Percentiles rank a stretch among this genome's conserved stretches.
These are phyloP conservation scores for Phialophora expanda DNA, from an alignment of 2,329 filamentous ascomycete genomes.

Conservation along the genomic window DNA sequence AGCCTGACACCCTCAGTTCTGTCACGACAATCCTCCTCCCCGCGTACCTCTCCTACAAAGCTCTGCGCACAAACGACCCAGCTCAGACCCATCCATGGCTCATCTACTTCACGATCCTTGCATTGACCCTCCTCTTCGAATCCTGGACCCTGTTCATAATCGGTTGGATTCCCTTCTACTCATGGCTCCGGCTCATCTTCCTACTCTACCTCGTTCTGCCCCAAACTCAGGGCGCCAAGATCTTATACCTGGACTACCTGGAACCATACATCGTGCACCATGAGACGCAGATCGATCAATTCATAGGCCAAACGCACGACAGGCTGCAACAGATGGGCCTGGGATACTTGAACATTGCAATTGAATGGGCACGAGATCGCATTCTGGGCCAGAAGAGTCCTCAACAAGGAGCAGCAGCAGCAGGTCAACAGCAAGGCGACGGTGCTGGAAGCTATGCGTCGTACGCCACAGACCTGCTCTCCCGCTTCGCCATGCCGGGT, in stretches of 20 bases:
- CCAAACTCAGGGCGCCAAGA: conserved; percentile 88
- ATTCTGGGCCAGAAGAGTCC: conserved; percentile 77
- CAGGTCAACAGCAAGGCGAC: conserved; percentile 41
- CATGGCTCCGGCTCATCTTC: conserved; percentile 84
- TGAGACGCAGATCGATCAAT: conserved; percentile 84
- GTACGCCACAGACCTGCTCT: conserved; percentile 82
- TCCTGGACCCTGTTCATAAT: conserved; percentile 88
- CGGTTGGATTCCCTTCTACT: conserved; percentile 90
- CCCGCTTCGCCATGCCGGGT: conserved; percentile 81
- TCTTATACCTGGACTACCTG: conserved; percentile 82
- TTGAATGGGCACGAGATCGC: conserved; percentile 75
- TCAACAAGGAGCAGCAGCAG: conserved; percentile 38
- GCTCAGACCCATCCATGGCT: conserved; percentile 94
- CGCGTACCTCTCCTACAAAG: conserved; percentile 97
- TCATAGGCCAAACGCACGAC: conserved; percentile 82
- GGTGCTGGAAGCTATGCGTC: conserved; percentile 44
- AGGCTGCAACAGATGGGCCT: conserved; percentile 77
- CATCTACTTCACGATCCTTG: conserved; percentile 98
- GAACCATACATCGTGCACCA: conserved; percentile 88
- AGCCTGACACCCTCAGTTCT: conserved; percentile 62
- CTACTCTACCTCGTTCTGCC: conserved; percentile 96
- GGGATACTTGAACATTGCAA: conserved; percentile 71
- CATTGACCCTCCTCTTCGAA: conserved; percentile 79
- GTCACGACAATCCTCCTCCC: conserved; percentile 90
- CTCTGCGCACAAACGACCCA: conserved; percentile 88